Conservation (phyloP, 805 yeast genomes). For the Nakazawaea wickerhamii region DNA sequence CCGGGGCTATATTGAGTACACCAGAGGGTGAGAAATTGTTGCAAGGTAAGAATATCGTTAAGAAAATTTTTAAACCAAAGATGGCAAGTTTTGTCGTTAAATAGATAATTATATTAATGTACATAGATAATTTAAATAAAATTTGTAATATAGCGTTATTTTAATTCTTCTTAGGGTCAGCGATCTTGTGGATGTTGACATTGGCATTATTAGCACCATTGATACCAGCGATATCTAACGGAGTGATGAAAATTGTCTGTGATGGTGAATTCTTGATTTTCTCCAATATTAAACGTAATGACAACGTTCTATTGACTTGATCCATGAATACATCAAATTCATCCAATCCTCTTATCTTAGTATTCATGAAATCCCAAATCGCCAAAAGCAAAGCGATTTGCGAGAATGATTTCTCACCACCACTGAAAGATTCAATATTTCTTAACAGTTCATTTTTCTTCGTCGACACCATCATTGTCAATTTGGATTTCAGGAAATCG, state of each 20-base stretch:
- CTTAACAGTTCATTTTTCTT: conserved; percentile 53
- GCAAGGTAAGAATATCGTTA: conserved; percentile 36
- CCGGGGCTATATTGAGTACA: conserved; percentile 29
- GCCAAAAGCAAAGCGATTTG: conserved; percentile 85
- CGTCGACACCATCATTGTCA: conserved; percentile 58
- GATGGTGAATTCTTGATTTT: conserved; percentile 58
- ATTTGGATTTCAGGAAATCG: conserved; percentile 44
- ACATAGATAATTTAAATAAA: not conserved
- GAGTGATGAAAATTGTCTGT: conserved; percentile 91
- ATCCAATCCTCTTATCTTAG: conserved; percentile 83
- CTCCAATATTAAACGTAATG: conserved; percentile 66
- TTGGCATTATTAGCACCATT: conserved; percentile 49
- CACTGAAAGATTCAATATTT: conserved; percentile 80
- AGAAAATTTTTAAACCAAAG: conserved; percentile 49
- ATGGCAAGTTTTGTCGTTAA: conserved; percentile 37
- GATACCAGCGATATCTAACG: conserved; percentile 77
- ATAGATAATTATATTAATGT: conserved; percentile 1
- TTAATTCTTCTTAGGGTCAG: conserved; percentile 23
- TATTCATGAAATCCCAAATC: conserved; percentile 90
- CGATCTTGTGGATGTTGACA: conserved; percentile 61
- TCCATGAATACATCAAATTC: conserved; percentile 99
- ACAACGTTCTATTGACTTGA: conserved; percentile 77
- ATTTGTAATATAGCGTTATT: not conserved
- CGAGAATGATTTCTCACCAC: conserved; percentile 94
- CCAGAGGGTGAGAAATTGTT: conserved; percentile 39